Base-by-base conservation (phyloP, 768 basidiomycete species). In the Mycena amicta region DNA sequence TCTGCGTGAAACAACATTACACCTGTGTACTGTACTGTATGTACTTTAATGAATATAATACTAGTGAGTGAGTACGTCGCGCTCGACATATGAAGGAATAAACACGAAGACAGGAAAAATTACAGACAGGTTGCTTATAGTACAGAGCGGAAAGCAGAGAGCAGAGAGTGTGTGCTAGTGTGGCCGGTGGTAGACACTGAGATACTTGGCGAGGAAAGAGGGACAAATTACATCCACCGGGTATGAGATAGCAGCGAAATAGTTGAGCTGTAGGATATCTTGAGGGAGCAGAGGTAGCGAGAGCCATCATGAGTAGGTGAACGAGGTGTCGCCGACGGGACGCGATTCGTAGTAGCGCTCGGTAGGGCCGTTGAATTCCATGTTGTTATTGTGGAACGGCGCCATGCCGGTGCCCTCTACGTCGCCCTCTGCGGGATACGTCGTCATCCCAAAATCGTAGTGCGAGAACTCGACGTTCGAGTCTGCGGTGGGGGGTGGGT, bases 301-400 rank as follows among this genome's bases (percentile, higher is more conserved):
- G n/a, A n/a, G n/a, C n/a, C 15, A 50, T 62, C 55, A 64, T 55
- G 62, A 52, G 27, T 60, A 64, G 11, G 62, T 54, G 51, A 60
- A 64, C 25, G 56, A 11, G 15, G 56, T 51, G 52, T 64, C 59
- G 49, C n/a, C 52, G 8, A 1, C 26, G 31, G 58, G 45, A 25
- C 53, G 50, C 18, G 56, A 51, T 3, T 64, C 59, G 40, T 55
- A 60, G 45, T 53, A 59, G 11, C 52, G 57, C 52, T 63, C 61
- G 29, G 52, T 15, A 3, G 25, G 37, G 28, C 43, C 5, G n/a
- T 56, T 55, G 25, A 52, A 60, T 2, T 56, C 59, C 53, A 56
- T 59, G n/a, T 41, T 26, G 29, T 29, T 50, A 37, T 18, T 37
- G 15, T 57, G 50, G 40, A 41, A 53, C 26, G 41, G 40, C 30